phyloP scores from a whole-genome alignment of 208 protist species.

The Crithidia expoeki region DNA sequence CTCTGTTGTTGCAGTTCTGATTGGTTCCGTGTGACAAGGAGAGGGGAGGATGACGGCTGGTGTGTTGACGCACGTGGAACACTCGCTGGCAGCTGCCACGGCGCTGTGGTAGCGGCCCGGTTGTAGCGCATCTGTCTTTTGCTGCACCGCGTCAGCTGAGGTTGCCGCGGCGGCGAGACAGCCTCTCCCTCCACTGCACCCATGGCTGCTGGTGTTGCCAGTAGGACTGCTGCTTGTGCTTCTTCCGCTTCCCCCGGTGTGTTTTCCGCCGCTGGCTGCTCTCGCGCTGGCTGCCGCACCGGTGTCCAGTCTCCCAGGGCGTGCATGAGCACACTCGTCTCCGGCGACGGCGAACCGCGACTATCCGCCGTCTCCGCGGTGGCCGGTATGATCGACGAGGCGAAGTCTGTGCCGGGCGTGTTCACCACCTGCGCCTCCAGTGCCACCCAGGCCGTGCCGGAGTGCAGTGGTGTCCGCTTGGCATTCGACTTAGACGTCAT shows the following conservation, averaged over 20 bases:
- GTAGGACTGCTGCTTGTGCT: too few relatives aligned
- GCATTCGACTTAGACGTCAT: background rate
- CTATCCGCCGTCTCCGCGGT: slow-evolving; percentile 4
- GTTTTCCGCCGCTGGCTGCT: background rate
- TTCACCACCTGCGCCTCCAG: slow-evolving; percentile 11
- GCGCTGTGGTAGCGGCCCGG: background rate
- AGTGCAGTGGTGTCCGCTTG: background rate
- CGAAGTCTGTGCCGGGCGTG: slow-evolving; percentile 19
- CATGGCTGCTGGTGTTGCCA: background rate
- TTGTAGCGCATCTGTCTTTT: slow-evolving; percentile 13
- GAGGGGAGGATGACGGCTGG: background rate
- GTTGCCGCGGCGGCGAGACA: background rate
- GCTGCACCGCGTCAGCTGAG: slow-evolving; percentile 1
- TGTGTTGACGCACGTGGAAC: background rate
- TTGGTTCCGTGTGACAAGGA: background rate
- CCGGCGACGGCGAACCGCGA: slow-evolving; percentile 7
- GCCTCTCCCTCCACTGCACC: background rate
- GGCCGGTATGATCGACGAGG: slow-evolving; percentile 14
- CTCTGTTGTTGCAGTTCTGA: background rate
- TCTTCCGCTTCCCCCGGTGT: background rate
- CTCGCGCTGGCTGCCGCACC: background rate
- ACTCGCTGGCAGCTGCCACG: slow-evolving; percentile 2
- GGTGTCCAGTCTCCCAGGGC: slow-evolving; percentile 18
- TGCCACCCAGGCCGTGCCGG: background rate
- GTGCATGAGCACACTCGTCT: slow-evolving; percentile 15